Evolutionary conservation across 768 basidiomycete genomes (phyloP).

Genomic region (Collybia sp.): DNA sequence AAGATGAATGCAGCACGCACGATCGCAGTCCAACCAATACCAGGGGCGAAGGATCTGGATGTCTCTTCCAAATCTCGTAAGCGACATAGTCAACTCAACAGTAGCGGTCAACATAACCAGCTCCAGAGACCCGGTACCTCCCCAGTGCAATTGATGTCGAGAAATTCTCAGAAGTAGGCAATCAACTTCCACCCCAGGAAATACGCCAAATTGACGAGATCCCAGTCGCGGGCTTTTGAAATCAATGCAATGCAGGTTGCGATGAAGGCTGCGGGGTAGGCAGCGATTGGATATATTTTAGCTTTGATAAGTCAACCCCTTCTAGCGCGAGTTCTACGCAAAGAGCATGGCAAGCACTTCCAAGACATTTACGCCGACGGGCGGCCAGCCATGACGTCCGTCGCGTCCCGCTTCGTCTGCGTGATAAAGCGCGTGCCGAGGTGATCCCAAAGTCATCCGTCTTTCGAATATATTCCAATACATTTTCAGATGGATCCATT

Average conservation of each 20-base stretch:
- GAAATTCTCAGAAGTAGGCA: constrained; percentile 73
- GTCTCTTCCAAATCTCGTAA: constrained; percentile 3
- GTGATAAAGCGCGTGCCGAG: constrained; percentile 80
- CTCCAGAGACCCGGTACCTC: constrained; percentile 41
- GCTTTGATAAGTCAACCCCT: neutral
- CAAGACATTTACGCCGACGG: constrained; percentile 84
- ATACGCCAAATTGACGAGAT: neutral
- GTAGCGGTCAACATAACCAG: constrained; percentile 24
- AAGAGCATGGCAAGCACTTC: constrained; percentile 89
- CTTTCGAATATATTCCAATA: neutral
- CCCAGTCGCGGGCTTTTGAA: constrained; percentile 83
- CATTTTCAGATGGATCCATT: constrained; percentile 41
- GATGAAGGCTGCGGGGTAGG: constrained; percentile 75
- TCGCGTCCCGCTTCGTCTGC: constrained; percentile 79
- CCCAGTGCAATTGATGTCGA: constrained; percentile 83
- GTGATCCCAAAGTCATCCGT: constrained; percentile 30
- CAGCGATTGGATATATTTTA: neutral
- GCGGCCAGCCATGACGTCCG: constrained; percentile 95
- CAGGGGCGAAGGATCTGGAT: constrained; percentile 2
- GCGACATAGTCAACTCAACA: neutral
- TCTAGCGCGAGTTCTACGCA: constrained; percentile 65
- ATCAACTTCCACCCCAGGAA: neutral
- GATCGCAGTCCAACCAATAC: constrained; percentile 54
- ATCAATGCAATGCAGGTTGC: constrained; percentile 86
- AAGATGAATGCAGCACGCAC: constrained; percentile 61